Evolutionary conservation across 2,329 filamentous ascomycete genomes (phyloP).

Genomic region (Fusarium succisae): DNA sequence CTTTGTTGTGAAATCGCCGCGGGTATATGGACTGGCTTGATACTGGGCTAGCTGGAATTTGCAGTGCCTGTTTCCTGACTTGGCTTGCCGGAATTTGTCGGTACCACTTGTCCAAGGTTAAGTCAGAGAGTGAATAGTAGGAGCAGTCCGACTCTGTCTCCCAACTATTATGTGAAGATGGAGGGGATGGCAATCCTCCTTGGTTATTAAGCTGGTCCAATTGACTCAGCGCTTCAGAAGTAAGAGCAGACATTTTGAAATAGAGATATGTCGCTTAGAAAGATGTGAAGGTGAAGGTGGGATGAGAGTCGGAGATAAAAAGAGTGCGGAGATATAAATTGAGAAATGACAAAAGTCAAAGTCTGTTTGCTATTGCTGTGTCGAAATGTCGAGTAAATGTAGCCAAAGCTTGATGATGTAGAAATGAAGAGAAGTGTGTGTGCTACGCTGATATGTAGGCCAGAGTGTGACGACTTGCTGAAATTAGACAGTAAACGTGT

Average conservation of each 20-base stretch:
- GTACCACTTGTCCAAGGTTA: neutral
- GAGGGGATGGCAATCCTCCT: neutral
- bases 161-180: neutral
- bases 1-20: slow-evolving; percentile 1
- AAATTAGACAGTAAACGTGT: neutral
- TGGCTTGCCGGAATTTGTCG: slow-evolving; percentile 13
- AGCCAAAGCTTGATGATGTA: neutral
- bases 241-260: neutral
- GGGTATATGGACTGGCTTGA: neutral
- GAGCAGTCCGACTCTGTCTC: slow-evolving; percentile 15
- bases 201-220: neutral
- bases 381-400: accelerated
- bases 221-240: neutral
- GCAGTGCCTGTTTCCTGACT: slow-evolving; percentile 6
- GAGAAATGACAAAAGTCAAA: neutral
- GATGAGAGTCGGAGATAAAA: neutral
- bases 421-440: neutral
- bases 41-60: neutral
- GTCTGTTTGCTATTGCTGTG: neutral
- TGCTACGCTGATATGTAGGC: neutral
- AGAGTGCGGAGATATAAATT: neutral
- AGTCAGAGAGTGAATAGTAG: slow-evolving; percentile 6
- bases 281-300: accelerated
- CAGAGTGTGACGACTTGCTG: neutral
- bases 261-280: no score